Conservation (phyloP, 2,329 filamentous ascomycete genomes). For the Hymenoscyphus infarciens region DNA sequence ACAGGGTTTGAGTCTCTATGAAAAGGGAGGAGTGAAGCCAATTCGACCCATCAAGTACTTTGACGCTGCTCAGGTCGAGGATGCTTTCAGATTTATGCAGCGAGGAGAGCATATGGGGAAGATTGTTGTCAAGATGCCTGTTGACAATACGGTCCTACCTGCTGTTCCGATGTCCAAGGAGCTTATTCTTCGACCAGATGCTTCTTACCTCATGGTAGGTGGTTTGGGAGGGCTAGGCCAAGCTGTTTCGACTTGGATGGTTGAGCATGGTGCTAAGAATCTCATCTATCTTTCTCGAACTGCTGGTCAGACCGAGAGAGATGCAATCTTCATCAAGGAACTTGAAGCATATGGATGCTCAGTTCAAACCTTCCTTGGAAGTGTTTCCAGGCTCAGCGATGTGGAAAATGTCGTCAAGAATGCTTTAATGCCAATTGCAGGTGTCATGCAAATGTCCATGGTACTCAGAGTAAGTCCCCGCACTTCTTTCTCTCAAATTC, state of each 20-base stretch:
- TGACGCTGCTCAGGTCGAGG: slow-evolving; percentile 34
- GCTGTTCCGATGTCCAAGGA: slow-evolving; percentile 18
- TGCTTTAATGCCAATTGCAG: slow-evolving; percentile 16
- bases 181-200: slow-evolving; percentile 3
- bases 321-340: slow-evolving; percentile 18
- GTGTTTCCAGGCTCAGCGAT: slow-evolving; percentile 16
- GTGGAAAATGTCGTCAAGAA: slow-evolving; percentile 11
- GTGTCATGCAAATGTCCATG: slow-evolving; percentile 34
- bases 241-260: slow-evolving; percentile 38
- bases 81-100: slow-evolving; percentile 19
- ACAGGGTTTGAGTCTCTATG: slow-evolving; percentile 7
- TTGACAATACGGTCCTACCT: background rate
- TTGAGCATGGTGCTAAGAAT: slow-evolving; percentile 37
- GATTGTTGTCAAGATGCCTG: slow-evolving; percentile 10
- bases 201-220: slow-evolving; percentile 39
- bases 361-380: slow-evolving; percentile 17
- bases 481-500: background rate
- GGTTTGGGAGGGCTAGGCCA: slow-evolving; percentile 43
- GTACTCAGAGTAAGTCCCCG: slow-evolving; percentile 21
- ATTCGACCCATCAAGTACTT: slow-evolving; percentile 30
- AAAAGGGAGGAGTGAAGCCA: slow-evolving; percentile 19
- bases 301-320: slow-evolving; percentile 32
- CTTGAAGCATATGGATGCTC: slow-evolving; percentile 18
- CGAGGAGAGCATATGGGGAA: slow-evolving; percentile 17
- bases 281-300: slow-evolving; percentile 39